Evolutionary conservation across 2,329 filamentous ascomycete genomes (phyloP), one percentile per base, ranked within the genome.

Genomic region (Colletotrichum agaves): DNA sequence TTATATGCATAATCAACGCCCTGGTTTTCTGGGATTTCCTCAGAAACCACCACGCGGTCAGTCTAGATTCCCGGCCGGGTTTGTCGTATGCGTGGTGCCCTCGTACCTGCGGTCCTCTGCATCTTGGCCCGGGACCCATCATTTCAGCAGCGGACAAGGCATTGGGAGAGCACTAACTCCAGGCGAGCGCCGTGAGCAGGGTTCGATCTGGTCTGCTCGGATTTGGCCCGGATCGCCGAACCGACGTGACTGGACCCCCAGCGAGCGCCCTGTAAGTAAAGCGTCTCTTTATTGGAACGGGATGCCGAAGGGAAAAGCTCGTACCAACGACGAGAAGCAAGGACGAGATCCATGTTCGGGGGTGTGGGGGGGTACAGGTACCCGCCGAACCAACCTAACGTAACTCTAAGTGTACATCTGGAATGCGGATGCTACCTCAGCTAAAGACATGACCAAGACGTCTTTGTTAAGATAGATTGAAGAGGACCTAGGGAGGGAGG

Each of bases 221-320:
- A 61, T 61, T 65, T 61, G 62, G 47, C 56, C 62, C 62, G 55
- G 62, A 65, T 65, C 55, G 62, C 56, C 62, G 62, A 65, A 49
- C 44, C 33, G 46, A 60, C 19, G 50, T 41, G 43, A 39, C 57
- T 50, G 43, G 43, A 33, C 33, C 59, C 49, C 59, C 49, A 55
- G 49, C 49, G 31, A 37, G 49, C n/a, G n/a, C n/a, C 60, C n/a
- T 35, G 33, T 2, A n/a, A 39, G 33, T 2, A n/a, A 39, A 27
- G 27, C 13, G 35, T 37, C 6, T 1, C 13, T 13, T 4, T 39
- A 53, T 46, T 61, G 17, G 31, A 39, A 31, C 39, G 56, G 62
- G 55, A 61, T 53, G 56, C 47, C 31, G 27, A 41, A 39, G 19
- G 27, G 6, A 47, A 46, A 41, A 60, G 62, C 53, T 65, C 56